phyloP scores from a whole-genome alignment of 139 green algal species.

The Penium margaritaceum region DNA sequence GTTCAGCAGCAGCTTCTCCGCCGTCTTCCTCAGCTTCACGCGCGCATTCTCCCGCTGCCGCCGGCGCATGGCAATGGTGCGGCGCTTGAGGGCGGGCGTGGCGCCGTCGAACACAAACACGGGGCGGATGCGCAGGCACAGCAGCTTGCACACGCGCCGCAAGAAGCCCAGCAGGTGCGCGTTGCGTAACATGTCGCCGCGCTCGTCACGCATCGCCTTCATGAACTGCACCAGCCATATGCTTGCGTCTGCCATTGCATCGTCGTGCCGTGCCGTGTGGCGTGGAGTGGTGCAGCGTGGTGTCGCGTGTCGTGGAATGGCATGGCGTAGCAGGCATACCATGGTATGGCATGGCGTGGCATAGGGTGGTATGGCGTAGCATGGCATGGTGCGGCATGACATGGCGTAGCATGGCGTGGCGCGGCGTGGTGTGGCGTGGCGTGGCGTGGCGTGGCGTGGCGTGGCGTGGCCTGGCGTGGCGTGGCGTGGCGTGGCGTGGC shows the following conservation, averaged over 20 bases:
- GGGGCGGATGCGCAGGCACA: slow-evolving; percentile 83
- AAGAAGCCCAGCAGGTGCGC: slow-evolving; percentile 96
- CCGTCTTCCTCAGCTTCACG: slow-evolving; percentile 46
- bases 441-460: too few species aligned
- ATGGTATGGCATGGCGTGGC: too few species aligned
- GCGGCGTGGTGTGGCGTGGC: too few species aligned
- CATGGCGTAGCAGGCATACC: too few species aligned
- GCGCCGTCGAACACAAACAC: slow-evolving; percentile 97
- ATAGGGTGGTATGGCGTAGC: too few species aligned
- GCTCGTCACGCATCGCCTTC: slow-evolving; percentile 84
- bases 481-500: too few species aligned
- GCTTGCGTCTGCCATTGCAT: slow-evolving; percentile 63
- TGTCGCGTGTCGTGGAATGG: too few species aligned
- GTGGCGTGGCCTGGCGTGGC: too few species aligned
- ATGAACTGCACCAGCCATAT: slow-evolving; percentile 96
- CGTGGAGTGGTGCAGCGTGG: too few species aligned
- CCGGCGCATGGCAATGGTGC: slow-evolving; percentile 55
- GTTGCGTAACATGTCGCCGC: slow-evolving; percentile 82
- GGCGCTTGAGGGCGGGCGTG: slow-evolving; percentile 83
- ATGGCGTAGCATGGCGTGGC: too few species aligned
- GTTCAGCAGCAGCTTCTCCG: slow-evolving; percentile 88
- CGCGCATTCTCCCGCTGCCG: slow-evolving; percentile 42
- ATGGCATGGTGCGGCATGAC: too few species aligned
- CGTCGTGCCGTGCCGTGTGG: too few species aligned
- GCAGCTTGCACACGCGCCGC: slow-evolving; percentile 83